These are phyloP conservation scores for Hyphodiscus hymeniophilus DNA, from an alignment of 495 filamentous ascomycete species.

Conservation along the genomic window DNA sequence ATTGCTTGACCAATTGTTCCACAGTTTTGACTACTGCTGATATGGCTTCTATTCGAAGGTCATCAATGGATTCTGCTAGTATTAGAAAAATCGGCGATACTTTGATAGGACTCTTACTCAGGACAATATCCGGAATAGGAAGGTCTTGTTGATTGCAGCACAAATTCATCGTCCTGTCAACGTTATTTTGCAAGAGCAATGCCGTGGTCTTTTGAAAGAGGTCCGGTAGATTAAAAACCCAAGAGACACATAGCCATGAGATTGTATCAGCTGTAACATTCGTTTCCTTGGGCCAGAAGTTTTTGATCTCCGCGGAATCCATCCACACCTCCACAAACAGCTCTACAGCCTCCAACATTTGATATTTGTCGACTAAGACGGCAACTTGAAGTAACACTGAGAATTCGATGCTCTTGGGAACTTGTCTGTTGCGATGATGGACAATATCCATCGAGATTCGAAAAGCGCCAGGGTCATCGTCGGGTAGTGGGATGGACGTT, in stretches of 20 bases:
- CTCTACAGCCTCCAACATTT: slow-evolving; percentile 33
- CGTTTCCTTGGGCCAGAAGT: slow-evolving; percentile 3
- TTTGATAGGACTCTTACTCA: neutral
- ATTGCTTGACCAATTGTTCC: neutral
- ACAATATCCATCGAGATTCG: slow-evolving; percentile 40
- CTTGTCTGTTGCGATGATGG: slow-evolving; percentile 34
- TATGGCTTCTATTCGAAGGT: neutral
- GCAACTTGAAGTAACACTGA: slow-evolving; percentile 41
- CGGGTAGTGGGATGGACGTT: neutral
- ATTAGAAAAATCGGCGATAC: neutral
- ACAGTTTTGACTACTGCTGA: neutral
- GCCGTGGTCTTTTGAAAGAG: neutral
- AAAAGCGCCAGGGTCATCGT: slow-evolving; percentile 32
- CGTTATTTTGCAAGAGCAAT: neutral
- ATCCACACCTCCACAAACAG: slow-evolving; percentile 39
- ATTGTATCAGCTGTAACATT: slow-evolving; percentile 26
- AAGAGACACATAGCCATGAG: slow-evolving; percentile 30
- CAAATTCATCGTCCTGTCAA: neutral
- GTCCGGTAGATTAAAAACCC: slow-evolving; percentile 20
- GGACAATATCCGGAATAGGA: neutral
- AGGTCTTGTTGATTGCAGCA: neutral
- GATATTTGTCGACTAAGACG: slow-evolving; percentile 42
- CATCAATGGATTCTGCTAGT: neutral
- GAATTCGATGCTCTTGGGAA: slow-evolving; percentile 32
- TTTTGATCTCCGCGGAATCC: slow-evolving; percentile 10